Base-by-base conservation (phyloP, 306 rosid genomes). In the Alnus glutinosa region DNA sequence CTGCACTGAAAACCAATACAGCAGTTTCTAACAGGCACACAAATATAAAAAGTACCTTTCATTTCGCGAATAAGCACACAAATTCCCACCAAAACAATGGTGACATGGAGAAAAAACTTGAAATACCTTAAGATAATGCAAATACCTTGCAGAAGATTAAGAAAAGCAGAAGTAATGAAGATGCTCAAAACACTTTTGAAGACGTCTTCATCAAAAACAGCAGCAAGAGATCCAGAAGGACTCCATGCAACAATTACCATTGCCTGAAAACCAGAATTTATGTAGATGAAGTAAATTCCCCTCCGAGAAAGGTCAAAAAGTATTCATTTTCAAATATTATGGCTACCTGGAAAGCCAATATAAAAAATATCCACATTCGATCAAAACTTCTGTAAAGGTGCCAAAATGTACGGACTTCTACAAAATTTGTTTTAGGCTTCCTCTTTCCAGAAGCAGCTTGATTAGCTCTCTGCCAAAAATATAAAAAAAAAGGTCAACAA, bases 321-420 rank as follows among this genome's bases (percentile, higher is more conserved):
- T 19, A 36, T 52, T 61, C 47, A 76, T 67, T 28, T 58, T 34
- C 76, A 79, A 80, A 75, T 52, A 52, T 76, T 71, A 75, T 57
- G 57, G 69, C 70, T 89, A 96, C 99, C 97, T 96, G 99, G 83
- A 91, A 88, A 77, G 99, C 98, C 91, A 96, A 70, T 85, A 96
- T 93, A 47, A 93, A 90, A 89, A 96, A 93, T 68, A 90, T 88
- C 99, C 99, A 96, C 99, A 96, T 96, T 82, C 98, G 88, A 87
- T 96, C 97, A 73, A 96, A 96, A 80, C 97, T 93, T 88, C 99
- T 89, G 74, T 91, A 96, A 34, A 96, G 91, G 83, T 91, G 94
- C 89, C 82, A 83, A 89, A 85, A 96, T 4, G 99, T 93, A 51
- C 99, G 98, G 67, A 93, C 96, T 90, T 96, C 99, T 15, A 89